phyloP scores from a whole-genome alignment of 1,284 basidiomycete genomes.

The Leucoagaricus sp. region DNA sequence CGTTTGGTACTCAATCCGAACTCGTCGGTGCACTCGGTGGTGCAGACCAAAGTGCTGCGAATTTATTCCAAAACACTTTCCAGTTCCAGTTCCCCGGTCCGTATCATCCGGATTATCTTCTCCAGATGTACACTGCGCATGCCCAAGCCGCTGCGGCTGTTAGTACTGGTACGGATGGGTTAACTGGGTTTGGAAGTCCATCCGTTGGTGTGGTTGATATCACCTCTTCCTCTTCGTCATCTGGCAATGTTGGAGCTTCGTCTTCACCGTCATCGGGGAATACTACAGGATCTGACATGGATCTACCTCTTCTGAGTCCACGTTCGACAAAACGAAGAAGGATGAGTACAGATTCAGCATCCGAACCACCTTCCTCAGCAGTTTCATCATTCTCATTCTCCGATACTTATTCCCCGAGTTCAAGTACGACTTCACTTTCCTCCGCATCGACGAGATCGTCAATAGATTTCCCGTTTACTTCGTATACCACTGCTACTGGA shows the following conservation, averaged over 20 bases:
- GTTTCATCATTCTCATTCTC: constrained; percentile 54
- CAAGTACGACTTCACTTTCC: constrained; percentile 25
- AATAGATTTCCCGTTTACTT: constrained; percentile 62
- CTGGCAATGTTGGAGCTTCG: too few relatives aligned
- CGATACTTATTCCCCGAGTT: constrained; percentile 42
- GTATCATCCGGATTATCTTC: constrained; percentile 69
- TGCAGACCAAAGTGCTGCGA: constrained; percentile 34
- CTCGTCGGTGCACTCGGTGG: constrained; percentile 68
- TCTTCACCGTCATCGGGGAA: background rate
- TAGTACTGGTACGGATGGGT: background rate
- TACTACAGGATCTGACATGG: constrained; percentile 27
- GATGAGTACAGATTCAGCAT: constrained; percentile 73
- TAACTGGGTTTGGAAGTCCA: constrained; percentile 2
- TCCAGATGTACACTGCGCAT: constrained; percentile 42
- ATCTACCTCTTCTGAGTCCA: constrained; percentile 38
- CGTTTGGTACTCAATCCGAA: constrained; percentile 48
- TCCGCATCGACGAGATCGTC: constrained; percentile 41
- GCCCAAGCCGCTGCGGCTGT: constrained; percentile 1
- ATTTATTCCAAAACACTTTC: constrained; percentile 33
- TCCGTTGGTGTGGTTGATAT: constrained; percentile 36
- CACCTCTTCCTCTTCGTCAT: constrained; percentile 21
- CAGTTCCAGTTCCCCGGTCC: constrained; percentile 59
- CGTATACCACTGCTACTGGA: constrained; percentile 30
- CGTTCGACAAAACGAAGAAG: constrained; percentile 64
- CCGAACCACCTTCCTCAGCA: constrained; percentile 63